Base-by-base conservation (phyloP, 345 rosid species). In the Dimocarpus longan region DNA sequence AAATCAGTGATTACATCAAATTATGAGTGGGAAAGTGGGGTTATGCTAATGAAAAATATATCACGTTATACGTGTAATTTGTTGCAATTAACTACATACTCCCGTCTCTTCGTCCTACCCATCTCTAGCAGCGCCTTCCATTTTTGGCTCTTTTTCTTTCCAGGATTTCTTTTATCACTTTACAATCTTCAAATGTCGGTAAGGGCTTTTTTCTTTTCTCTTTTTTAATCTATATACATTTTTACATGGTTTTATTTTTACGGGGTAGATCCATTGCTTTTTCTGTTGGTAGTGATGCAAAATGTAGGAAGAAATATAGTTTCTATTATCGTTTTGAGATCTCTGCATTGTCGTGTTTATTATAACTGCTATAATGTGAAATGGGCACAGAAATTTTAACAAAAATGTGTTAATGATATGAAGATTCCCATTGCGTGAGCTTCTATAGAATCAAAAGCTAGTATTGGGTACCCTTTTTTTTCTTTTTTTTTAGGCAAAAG, bases 101-200 rank as follows among this genome's bases (percentile, higher is more conserved):
- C 42, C 21, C 42, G 26, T 48, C 52, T 48, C 26, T 28, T 26
- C 18, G 7, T 65, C 18, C 13, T 54, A 16, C 13, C 13, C 7
- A 1, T 18, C 19, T 37, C n/a, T 19, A 68, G 18, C 12, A n/a
- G 10, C 46, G 22, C 24, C 22, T 68, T 68, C 13, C 48, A 4
- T 22, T n/a, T n/a, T 68, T 10, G 5, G 28, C 42, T 19, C 15
- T 21, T 26, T 28, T 5, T 57, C 28, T 32, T 73, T 40, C 65
- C 37, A 15, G 64, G 24, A 59, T 15, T 40, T 39, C 66, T 5
- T 9, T 52, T 56, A 26, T 32, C 44, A 6, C 12, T 16, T 15
- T 11, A 15, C 15, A 32, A 71, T 6, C 66, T 11, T 15, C 16
- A 37, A 73, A 73, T 73, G 76, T 37, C 76, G 48, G 76, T 73